Evolutionary conservation across 2,329 filamentous ascomycete genomes (phyloP), one percentile per base, ranked within the genome.

Genomic region (Emergomyces pasteurianus): DNA sequence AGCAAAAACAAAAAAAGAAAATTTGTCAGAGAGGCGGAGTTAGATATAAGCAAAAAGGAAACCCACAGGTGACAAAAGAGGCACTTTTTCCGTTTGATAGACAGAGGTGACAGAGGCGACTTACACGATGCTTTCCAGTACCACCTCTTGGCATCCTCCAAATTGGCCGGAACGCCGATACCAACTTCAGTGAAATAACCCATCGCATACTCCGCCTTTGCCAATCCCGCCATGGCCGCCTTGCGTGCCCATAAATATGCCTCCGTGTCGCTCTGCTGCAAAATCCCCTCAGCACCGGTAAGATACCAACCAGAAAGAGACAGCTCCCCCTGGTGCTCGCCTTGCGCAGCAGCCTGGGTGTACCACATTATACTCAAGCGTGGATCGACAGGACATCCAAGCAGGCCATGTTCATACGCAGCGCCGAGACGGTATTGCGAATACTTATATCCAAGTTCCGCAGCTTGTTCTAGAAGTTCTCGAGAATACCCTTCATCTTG

Each of bases 141-240:
- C 94, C 94, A 99, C 68, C 91, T 84, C 80, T 95, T 96, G 26
- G 92, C 94, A 76, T 97, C 94, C 69, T 99, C 94, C 67, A 96
- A 69, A 72, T 92, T 95, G 9, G 88, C 85, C 18, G 87, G 81
- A 65, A 90, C 86, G 36, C 94, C 94, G 67, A 99, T 97, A 14
- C 94, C 94, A 56, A 94, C 87, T 75, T 99, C 94, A 0, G 90
- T 95, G 71, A 95, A 96, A 75, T 97, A 96, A 0, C 94, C 94
- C 88, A 99, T 96, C 0, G 92, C 94, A 75, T 96, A 97, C 77
- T 97, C 89, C 0, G 94, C 94, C 79, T 97, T 99, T 8, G 90
- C 86, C 43, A 96, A 76, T 2, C 92, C 91, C 3, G 90, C 88
- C 65, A 86, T 84, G 0, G 94, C 94, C 1, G 94, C 92, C 75